Base-by-base conservation (phyloP, 768 basidiomycete species). In the Lyophyllum atratum region DNA sequence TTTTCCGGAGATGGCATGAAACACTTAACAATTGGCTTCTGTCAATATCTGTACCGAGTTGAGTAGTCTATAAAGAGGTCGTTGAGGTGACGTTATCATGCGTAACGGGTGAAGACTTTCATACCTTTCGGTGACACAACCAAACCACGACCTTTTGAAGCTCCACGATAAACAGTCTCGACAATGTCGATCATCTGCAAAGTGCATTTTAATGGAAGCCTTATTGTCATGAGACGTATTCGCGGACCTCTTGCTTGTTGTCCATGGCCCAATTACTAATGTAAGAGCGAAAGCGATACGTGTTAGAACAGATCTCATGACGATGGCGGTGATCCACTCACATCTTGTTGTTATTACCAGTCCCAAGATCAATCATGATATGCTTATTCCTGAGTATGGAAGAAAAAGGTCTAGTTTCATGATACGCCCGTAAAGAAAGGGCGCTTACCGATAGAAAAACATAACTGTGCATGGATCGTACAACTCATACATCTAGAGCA, bases 311-410 rank as follows among this genome's bases (percentile, higher is more conserved):
- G n/a, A 31, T 19, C 22, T 1, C 34, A 43, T 54, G 17, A 17
- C 7, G 34, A 22, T 28, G 0, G 45, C 34, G 26, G 54, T 12
- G 21, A 26, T n/a, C 26, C 52, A 79, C 93, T 62, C 56, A 95
- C 95, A 97, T 97, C 79, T 98, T 98, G 76, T 98, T 98, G 76
- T 98, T 98, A 74, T 98, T 97, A 80, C 95, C 95, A 49, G 95
- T 98, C n/a, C 95, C 95, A 62, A 98, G 76, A 84, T 98, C 97
- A 68, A 99, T 98, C 96, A 98, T 98, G 76, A 98, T 98, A 70
- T 98, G 97, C 70, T 98, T 97, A 73, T 96, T 96, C 42, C 95
- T 96, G 65, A 0, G 12, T 49, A 39, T 28, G 26, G 66, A 46
- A 19, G 10, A 50, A 49, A 19, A 1, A 40, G 7, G 21, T 52